Evolutionary conservation across 371 early-diverging fungal species (phyloP), one percentile per base, ranked within the genome.

Genomic region (Apophysomyces elegans): DNA sequence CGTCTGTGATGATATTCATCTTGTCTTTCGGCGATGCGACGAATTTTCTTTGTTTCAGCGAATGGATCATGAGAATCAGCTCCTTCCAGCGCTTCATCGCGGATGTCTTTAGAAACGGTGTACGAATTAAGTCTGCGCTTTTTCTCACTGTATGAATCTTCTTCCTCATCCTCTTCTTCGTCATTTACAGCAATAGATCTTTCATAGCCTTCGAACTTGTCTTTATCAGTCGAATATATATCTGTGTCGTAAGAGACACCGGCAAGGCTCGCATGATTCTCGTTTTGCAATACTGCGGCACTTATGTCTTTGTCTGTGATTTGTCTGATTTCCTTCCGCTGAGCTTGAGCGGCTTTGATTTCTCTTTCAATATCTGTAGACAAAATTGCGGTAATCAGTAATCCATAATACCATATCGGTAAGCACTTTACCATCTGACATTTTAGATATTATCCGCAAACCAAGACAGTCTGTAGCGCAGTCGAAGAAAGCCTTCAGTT

Each of bases 1-100:
- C 96, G 79, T 37, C 93, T 88, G 61, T 86, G 86, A 54, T 92
- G 91, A 67, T 98, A 96, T 59, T 96, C 95, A 75, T 86, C 87
- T 71, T 96, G 93, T 58, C 97, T 78, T 54, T 95, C 96, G 7
- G 88, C 88, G 65, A 97, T 95, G 7, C 82, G 77, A 39, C 85
- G 78, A 57, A 75, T 77, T 32, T 69, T 67, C 32, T 75, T 76
- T 32, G 80, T 73, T 35, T 79, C 82, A 6, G 84, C 90, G 81
- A 93, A 88, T 0, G 93, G 93, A 73, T 93, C 91, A n/a, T 81
- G 76, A n/a, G 79, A 78, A 21, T 87, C 88, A 0, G 81, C 82
- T 3, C 79, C 88, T 36, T 79, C 84, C 1, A 69, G 67, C 7
- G 80, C 80, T 68, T 94, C 93, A 39, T 83, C 83, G 32, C 85